Percentiles rank a stretch among this genome's conserved stretches.
Evolutionary conservation across 176 grass and related monocot genomes (phyloP).

Genomic region (Eragrostis nindensis): DNA sequence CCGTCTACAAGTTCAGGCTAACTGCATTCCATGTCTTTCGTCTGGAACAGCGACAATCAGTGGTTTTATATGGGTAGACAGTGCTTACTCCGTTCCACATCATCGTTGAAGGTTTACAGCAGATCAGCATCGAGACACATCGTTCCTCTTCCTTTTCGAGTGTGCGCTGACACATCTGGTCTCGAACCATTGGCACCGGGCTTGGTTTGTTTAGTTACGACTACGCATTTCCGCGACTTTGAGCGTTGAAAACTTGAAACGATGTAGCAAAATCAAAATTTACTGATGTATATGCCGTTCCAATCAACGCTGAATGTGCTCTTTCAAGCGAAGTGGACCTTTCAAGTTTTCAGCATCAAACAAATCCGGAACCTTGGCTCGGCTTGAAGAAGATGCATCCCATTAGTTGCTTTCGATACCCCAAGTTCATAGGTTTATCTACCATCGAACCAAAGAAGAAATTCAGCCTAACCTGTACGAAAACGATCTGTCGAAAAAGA

Average conservation of each 20-base stretch:
- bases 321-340: not conserved
- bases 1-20: too few species aligned
- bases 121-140: not conserved
- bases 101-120: not conserved
- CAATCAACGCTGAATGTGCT: not conserved
- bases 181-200: not conserved
- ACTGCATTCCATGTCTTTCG: too few species aligned
- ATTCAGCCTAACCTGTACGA: not conserved
- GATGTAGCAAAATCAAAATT: conserved; percentile 3
- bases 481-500: not conserved
- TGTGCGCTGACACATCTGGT: not conserved
- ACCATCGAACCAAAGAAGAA: not conserved
- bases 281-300: not conserved
- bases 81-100: not conserved
- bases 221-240: not conserved
- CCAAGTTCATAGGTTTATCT: not conserved
- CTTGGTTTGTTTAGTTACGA: not conserved
- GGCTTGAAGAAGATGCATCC: not conserved
- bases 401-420: not conserved
- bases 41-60: too few species aligned
- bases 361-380: not conserved
- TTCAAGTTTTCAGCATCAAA: not conserved
- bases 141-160: not conserved
- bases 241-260: not conserved
- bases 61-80: too few species aligned